Percentiles rank a stretch among this genome's conserved stretches.
phyloP scores from a whole-genome alignment of 1,284 basidiomycete genomes.

The Flammula alnicola region DNA sequence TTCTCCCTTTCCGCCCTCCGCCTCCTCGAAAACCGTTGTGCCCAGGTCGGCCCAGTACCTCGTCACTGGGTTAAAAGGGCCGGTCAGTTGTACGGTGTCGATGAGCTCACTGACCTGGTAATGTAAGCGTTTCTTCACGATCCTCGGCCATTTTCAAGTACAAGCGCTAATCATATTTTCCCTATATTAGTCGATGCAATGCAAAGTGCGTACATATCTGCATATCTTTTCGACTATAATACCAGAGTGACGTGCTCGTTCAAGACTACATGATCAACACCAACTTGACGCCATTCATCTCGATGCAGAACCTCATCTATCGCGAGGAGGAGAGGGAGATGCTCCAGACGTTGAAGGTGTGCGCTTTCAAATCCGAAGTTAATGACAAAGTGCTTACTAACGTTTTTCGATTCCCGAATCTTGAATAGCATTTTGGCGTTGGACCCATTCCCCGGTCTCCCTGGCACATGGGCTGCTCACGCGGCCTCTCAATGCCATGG shows the following conservation, averaged over 20 bases:
- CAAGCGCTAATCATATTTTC: neutral
- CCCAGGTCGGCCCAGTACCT: too few relatives aligned
- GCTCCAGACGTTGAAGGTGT: constrained; percentile 61
- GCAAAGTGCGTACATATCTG: constrained; percentile 43
- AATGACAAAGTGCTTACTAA: too few relatives aligned
- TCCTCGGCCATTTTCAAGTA: neutral
- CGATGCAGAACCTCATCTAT: constrained; percentile 72
- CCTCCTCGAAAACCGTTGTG: too few relatives aligned
- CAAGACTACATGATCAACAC: constrained; percentile 53
- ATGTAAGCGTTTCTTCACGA: constrained; percentile 38
- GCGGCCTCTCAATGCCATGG: constrained; percentile 38
- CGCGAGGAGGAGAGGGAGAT: constrained; percentile 75
- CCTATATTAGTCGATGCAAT: constrained; percentile 56
- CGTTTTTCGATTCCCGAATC: neutral
- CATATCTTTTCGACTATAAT: neutral
- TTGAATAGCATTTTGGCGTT: constrained; percentile 39
- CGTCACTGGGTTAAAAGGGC: too few relatives aligned
- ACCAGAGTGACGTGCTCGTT: neutral
- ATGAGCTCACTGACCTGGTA: too few relatives aligned
- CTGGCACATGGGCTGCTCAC: constrained; percentile 53
- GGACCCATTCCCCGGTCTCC: constrained; percentile 55
- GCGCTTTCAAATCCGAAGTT: neutral
- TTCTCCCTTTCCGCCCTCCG: too few relatives aligned
- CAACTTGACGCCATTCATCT: constrained; percentile 68
- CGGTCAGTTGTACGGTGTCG: too few relatives aligned